These are phyloP conservation scores for Stagonosporopsis chrysanthemi DNA, from an alignment of 2,329 filamentous ascomycete species.

Conservation along the genomic window DNA sequence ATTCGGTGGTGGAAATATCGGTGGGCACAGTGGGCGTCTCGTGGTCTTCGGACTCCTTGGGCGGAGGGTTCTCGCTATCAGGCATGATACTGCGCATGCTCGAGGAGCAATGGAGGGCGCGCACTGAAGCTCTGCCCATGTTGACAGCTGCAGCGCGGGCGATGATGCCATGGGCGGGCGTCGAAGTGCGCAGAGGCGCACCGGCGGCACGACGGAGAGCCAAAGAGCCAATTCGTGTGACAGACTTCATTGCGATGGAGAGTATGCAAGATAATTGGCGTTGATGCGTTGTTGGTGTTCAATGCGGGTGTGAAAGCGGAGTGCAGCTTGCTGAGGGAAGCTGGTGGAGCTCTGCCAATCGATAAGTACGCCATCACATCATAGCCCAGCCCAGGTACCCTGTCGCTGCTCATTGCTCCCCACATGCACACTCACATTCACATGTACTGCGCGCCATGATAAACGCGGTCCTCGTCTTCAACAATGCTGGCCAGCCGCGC, in stretches of 20 bases:
- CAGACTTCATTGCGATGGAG: conserved; percentile 31
- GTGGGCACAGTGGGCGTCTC: conserved; percentile 61
- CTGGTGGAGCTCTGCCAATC: conserved; percentile 19
- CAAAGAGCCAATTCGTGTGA: conserved; percentile 30
- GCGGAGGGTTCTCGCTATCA: conserved; percentile 51
- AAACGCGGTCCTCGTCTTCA: conserved; percentile 98
- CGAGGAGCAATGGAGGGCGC: conserved; percentile 39
- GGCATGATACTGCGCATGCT: conserved; percentile 53
- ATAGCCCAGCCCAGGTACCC: conserved; percentile 8
- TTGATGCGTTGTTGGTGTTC: neutral
- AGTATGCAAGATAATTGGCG: neutral
- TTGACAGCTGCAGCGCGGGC: conserved; percentile 23
- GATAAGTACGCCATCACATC: conserved; percentile 16
- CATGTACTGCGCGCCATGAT: conserved; percentile 71
- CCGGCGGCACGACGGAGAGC: conserved; percentile 35
- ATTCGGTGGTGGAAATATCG: conserved; percentile 73
- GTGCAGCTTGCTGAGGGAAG: conserved; percentile 7
- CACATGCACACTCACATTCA: conserved; percentile 1
- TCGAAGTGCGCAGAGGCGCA: conserved; percentile 29
- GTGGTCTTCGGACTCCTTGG: conserved; percentile 45
- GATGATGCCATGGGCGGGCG: conserved; percentile 38
- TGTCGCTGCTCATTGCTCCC: conserved; percentile 1
- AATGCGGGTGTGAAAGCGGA: conserved; percentile 10
- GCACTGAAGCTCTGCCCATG: conserved; percentile 19
- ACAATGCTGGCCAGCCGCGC: conserved; percentile 94